Conservation (phyloP, 2,329 filamentous ascomycete species). For the Penicillium verrucosum region DNA sequence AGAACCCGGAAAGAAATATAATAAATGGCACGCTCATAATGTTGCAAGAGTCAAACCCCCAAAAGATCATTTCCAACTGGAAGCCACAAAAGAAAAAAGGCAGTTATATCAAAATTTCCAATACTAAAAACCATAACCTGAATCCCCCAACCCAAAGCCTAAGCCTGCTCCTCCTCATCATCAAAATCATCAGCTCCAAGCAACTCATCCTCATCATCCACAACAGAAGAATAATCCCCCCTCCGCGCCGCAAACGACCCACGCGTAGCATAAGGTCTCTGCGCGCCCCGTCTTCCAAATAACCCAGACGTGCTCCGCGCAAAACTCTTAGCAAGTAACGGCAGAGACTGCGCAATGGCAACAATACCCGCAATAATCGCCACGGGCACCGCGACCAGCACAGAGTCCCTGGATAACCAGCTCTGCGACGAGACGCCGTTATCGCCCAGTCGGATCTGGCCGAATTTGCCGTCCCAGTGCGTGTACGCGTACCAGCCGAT, state of each 20-base stretch:
- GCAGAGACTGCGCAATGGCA: slow-evolving; percentile 66
- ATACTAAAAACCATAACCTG: neutral
- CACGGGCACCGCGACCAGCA: slow-evolving; percentile 80
- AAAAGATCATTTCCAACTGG: neutral
- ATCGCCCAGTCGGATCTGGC: slow-evolving; percentile 86
- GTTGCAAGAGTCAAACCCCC: slow-evolving; percentile 15
- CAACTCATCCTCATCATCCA: slow-evolving; percentile 91
- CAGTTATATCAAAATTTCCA: neutral
- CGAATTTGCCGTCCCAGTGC: slow-evolving; percentile 86
- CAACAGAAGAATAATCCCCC: slow-evolving; percentile 83
- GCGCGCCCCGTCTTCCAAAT: slow-evolving; percentile 48
- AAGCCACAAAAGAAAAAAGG: neutral
- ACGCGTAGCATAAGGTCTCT: slow-evolving; percentile 76
- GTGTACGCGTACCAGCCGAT: slow-evolving; percentile 81
- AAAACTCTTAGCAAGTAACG: slow-evolving; percentile 67
- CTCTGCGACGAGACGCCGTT: slow-evolving; percentile 24
- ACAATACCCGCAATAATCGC: slow-evolving; percentile 77
- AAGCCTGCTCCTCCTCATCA: slow-evolving; percentile 62
- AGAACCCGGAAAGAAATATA: neutral
- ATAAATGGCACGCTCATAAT: slow-evolving; percentile 18
- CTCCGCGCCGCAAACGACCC: slow-evolving; percentile 83
- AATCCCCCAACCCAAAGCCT: neutral
- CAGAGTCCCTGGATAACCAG: slow-evolving; percentile 65
- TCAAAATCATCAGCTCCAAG: slow-evolving; percentile 84
- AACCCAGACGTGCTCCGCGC: slow-evolving; percentile 63